phyloP scores from a whole-genome alignment of 805 yeast species.

The Lipomyces sp. region DNA sequence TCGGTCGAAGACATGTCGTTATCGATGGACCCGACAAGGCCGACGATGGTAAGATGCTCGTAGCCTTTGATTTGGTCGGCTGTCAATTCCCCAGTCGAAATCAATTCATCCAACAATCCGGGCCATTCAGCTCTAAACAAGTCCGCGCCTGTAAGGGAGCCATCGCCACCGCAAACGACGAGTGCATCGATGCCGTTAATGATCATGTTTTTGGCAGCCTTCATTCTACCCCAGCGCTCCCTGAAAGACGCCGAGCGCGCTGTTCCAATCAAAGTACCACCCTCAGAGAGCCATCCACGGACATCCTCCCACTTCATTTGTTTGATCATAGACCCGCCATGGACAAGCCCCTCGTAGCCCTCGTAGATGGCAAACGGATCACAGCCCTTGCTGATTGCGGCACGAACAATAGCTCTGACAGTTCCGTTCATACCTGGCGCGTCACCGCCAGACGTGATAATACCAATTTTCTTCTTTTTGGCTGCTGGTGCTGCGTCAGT shows the following conservation, averaged over 20 bases:
- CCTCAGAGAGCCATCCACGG: conserved; percentile 85
- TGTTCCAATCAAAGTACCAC: conserved; percentile 96
- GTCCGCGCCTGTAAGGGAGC: conserved; percentile 97
- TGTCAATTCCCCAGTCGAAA: conserved; percentile 53
- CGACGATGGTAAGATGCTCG: conserved; percentile 78
- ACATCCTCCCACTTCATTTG: conserved; percentile 92
- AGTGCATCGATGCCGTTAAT: conserved; percentile 88
- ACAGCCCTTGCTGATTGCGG: conserved; percentile 83
- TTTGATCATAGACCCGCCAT: conserved; percentile 75
- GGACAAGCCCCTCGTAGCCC: conserved; percentile 90
- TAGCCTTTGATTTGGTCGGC: conserved; percentile 57
- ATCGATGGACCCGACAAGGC: conserved; percentile 94
- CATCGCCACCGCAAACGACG: conserved; percentile 98
- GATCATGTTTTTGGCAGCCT: conserved; percentile 81
- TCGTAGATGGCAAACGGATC: conserved; percentile 89
- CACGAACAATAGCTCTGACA: conserved; percentile 91
- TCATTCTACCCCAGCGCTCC: conserved; percentile 78
- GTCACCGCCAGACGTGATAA: conserved; percentile 98
- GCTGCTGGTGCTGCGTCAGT: conserved; percentile 7
- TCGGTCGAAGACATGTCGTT: conserved; percentile 98
- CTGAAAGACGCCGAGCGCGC: conserved; percentile 86
- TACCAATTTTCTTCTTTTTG: conserved; percentile 66
- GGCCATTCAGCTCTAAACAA: conserved; percentile 95
- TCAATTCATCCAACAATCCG: conserved; percentile 69
- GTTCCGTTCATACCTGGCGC: conserved; percentile 98